Evolutionary conservation across 805 yeast species (phyloP).

Genomic region (Metschnikowia anglica): DNA sequence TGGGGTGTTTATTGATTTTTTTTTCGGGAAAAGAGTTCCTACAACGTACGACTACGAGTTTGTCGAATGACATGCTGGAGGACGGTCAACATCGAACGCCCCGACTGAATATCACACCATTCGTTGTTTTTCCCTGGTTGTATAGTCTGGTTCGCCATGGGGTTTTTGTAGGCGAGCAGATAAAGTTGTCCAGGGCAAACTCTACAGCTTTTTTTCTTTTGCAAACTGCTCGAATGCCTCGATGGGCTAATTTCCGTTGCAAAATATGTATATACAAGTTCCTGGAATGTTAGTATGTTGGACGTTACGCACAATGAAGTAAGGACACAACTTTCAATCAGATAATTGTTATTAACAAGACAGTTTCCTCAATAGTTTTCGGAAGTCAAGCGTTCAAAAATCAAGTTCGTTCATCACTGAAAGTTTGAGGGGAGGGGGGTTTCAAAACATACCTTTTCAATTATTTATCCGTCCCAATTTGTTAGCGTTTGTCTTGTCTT

Average conservation of each 20-base stretch:
- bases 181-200: slow-evolving; percentile 10
- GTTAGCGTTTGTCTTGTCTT: slow-evolving; percentile 4
- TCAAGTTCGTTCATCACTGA: slow-evolving; percentile 26
- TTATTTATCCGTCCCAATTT: neutral
- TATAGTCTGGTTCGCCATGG: slow-evolving; percentile 12
- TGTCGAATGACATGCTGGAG: neutral
- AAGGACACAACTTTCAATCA: slow-evolving; percentile 10
- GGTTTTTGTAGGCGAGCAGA: slow-evolving; percentile 6
- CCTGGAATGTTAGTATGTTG: slow-evolving; percentile 13
- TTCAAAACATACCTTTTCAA: slow-evolving; percentile 16
- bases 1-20: too few relatives aligned
- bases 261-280: slow-evolving; percentile 12
- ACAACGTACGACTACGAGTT: neutral
- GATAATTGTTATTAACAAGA: slow-evolving; percentile 21
- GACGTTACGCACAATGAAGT: neutral
- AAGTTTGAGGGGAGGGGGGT: slow-evolving; percentile 1
- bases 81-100: neutral
- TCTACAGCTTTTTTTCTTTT: neutral
- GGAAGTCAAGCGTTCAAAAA: slow-evolving; percentile 34
- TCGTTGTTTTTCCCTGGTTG: slow-evolving; percentile 13
- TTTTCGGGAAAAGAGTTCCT: neutral
- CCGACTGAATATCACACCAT: neutral
- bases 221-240: neutral
- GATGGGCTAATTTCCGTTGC: slow-evolving; percentile 3
- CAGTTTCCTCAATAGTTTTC: slow-evolving; percentile 26